Evolutionary conservation across 1,284 basidiomycete species (phyloP).

Genomic region (Tylopilus sp.): DNA sequence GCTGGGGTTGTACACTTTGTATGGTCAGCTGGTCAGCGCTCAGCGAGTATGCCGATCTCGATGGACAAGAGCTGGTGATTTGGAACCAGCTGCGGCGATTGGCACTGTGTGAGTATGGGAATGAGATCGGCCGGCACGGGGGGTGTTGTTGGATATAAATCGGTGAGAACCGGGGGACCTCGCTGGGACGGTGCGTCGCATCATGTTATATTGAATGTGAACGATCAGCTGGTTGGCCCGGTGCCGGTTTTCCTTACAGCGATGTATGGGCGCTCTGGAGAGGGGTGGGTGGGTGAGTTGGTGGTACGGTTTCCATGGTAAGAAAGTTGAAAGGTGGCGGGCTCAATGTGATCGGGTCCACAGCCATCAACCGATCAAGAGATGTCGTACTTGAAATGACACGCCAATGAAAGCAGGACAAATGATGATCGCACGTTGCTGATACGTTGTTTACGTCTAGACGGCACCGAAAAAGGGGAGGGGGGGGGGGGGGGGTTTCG

Average conservation of each 20-base stretch:
- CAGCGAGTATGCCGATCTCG: constrained; percentile 17
- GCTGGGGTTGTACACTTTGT: not conserved
- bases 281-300: constrained; percentile 6
- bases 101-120: constrained; percentile 7
- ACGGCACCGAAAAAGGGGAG: constrained; percentile 34
- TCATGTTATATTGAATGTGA: constrained; percentile 8
- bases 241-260: not conserved
- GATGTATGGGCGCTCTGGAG: constrained; percentile 9
- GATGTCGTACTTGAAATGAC: constrained; percentile 24
- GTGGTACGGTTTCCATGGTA: constrained; percentile 31
- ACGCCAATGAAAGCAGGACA: constrained; percentile 18
- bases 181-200: constrained; percentile 15
- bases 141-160: constrained; percentile 24
- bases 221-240: constrained; percentile 3
- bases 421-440: constrained; percentile 28
- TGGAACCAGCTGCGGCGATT: constrained; percentile 12
- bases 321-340: constrained; percentile 21
- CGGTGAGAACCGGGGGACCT: constrained; percentile 12
- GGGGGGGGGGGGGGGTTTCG: constrained; percentile 11
- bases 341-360: constrained; percentile 19
- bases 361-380: constrained; percentile 26
- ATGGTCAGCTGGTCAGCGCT: constrained; percentile 2
- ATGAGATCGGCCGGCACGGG: constrained; percentile 12
- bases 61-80: constrained; percentile 17
- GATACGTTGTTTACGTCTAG: constrained; percentile 30